These are phyloP conservation scores for Mycena rebaudengoi DNA, from an alignment of 768 basidiomycete genomes.

Conservation along the genomic window DNA sequence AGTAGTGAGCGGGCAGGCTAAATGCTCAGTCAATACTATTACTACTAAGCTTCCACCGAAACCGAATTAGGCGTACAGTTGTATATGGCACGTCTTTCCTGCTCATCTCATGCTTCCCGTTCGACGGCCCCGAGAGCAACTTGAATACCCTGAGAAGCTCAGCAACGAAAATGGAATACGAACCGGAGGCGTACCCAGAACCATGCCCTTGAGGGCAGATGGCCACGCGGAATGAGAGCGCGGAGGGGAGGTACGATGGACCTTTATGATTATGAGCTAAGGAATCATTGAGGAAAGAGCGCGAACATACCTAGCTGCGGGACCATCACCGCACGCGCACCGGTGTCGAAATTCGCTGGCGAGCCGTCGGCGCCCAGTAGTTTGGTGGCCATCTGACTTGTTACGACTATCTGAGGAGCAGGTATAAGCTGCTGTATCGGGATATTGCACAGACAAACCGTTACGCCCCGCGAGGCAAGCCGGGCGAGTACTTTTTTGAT, in stretches of 20 bases:
- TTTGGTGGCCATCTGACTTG: conserved; percentile 77
- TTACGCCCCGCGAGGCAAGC: conserved; percentile 55
- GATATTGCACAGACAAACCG: conserved; percentile 43
- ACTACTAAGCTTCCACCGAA: too few relatives aligned
- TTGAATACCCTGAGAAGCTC: conserved; percentile 9
- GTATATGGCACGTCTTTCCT: conserved; percentile 20
- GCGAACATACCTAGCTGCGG: conserved; percentile 65
- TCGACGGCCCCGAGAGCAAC: conserved; percentile 15
- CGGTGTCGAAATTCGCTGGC: conserved; percentile 70
- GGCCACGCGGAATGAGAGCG: conserved; percentile 30
- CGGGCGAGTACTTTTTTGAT: conserved; percentile 63
- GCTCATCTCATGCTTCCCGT: not conserved
- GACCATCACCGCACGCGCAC: conserved; percentile 68
- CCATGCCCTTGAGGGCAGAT: conserved; percentile 25
- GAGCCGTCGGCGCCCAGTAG: conserved; percentile 70
- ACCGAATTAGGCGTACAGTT: conserved; percentile 3
- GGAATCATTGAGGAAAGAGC: not conserved
- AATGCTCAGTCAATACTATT: too few relatives aligned
- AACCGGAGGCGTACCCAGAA: conserved; percentile 23
- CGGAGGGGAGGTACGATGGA: conserved; percentile 50
- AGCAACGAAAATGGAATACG: not conserved
- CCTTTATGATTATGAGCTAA: conserved; percentile 19
- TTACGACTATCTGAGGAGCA: conserved; percentile 56
- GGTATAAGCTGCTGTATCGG: not conserved
- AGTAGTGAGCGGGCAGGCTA: too few relatives aligned